Conservation (phyloP, 306 rosid species). For the Casuarina cunninghamiana region DNA sequence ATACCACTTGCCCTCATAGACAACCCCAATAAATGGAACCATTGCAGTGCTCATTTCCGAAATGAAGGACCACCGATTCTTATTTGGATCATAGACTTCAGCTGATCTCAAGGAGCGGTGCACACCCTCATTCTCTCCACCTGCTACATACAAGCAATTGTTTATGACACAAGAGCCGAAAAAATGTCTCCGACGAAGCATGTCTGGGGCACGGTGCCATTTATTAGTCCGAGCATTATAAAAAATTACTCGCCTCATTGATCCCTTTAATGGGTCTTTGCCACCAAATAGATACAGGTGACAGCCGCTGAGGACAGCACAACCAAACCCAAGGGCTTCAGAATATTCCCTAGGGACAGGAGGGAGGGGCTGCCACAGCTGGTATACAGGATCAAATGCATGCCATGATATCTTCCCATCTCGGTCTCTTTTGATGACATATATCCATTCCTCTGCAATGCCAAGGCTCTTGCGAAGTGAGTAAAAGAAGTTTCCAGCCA, state of each 20-base stretch:
- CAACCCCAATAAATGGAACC: constrained; percentile 88
- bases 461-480: constrained; percentile 71
- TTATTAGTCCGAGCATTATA: constrained; percentile 83
- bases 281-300: constrained; percentile 88
- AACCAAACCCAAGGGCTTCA: constrained; percentile 89
- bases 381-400: constrained; percentile 82
- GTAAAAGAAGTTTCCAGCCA: constrained; percentile 81
- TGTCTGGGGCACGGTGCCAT: constrained; percentile 94
- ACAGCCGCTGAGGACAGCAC: constrained; percentile 88
- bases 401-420: constrained; percentile 90
- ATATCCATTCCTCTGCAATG: constrained; percentile 85
- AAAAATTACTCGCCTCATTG: constrained; percentile 83
- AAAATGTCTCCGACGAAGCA: constrained; percentile 84
- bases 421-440: constrained; percentile 76
- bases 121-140: constrained; percentile 80
- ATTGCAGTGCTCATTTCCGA: constrained; percentile 89
- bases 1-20: constrained; percentile 80
- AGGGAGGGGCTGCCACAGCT: constrained; percentile 90
- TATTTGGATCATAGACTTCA: constrained; percentile 82
- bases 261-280: constrained; percentile 76
- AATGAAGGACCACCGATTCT: constrained; percentile 78
- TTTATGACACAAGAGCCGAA: constrained; percentile 84
- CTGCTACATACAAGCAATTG: constrained; percentile 85
- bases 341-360: constrained; percentile 88
- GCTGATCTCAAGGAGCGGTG: constrained; percentile 77